A percentile compares a stretch with the other conserved stretches of the same genome.
phyloP scores from a whole-genome alignment of 306 rosid species.

The Alnus glutinosa region DNA sequence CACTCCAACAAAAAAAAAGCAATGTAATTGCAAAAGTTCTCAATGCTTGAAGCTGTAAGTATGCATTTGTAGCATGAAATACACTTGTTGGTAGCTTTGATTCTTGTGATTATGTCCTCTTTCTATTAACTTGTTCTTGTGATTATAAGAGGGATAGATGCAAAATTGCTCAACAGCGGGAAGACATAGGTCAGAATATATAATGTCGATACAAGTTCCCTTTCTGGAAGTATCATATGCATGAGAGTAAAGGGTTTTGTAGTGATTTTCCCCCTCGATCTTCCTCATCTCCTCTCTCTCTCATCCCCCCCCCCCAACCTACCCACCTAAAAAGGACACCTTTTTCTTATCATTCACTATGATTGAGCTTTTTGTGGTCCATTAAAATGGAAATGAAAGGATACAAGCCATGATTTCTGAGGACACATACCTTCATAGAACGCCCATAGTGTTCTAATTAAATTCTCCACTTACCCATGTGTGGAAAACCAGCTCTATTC shows the following conservation, averaged over 20 bases:
- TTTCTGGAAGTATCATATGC: background rate
- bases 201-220: background rate
- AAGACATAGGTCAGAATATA: background rate
- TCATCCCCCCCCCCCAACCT: too few relatives aligned
- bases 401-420: background rate
- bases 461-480: background rate
- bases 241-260: background rate
- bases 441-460: background rate
- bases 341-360: background rate
- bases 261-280: background rate
- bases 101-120: background rate
- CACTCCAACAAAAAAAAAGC: conserved; percentile 90
- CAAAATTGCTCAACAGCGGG: background rate
- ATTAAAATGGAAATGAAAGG: background rate
- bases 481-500: background rate
- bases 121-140: background rate
- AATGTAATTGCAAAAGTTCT: conserved; percentile 88
- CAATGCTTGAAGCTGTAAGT: conserved; percentile 93
- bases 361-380: background rate
- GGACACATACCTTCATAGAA: background rate
- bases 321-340: background rate
- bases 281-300: background rate
- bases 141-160: background rate
- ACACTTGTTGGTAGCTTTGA: conserved; percentile 8
- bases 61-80: conserved; percentile 15